A percentile compares a stretch with the other conserved stretches of the same genome.
Evolutionary conservation across 164 flowering plant species (phyloP).

Genomic region (Paratinospora sagittata): DNA sequence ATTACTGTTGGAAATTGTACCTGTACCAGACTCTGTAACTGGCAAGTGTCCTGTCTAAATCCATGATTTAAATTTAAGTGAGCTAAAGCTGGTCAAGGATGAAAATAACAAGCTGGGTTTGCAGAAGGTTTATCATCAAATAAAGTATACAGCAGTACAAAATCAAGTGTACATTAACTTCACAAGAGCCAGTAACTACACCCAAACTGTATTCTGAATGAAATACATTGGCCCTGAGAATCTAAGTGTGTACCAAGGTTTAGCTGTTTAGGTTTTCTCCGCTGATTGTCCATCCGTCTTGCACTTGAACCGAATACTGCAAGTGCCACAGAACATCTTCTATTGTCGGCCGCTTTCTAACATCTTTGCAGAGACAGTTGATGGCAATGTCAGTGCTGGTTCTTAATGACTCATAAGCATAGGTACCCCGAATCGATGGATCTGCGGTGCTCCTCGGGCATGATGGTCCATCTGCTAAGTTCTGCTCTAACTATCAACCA

Average conservation of each 20-base stretch:
- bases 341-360: constrained; percentile 61
- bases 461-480: constrained; percentile 44
- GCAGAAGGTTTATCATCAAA: too few relatives aligned
- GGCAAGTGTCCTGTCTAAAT: too few relatives aligned
- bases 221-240: not conserved
- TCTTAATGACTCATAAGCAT: constrained; percentile 58
- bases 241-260: constrained; percentile 20
- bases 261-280: constrained; percentile 44
- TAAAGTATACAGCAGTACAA: too few relatives aligned
- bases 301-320: constrained; percentile 85
- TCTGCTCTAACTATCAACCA: constrained; percentile 42
- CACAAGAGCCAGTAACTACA: not conserved
- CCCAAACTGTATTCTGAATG: not conserved
- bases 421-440: constrained; percentile 52
- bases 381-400: constrained; percentile 53
- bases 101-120: too few relatives aligned
- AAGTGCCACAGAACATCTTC: constrained; percentile 90
- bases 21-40: too few relatives aligned
- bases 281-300: constrained; percentile 83
- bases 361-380: constrained; percentile 51
- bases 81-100: too few relatives aligned
- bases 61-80: too few relatives aligned
- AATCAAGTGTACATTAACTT: too few relatives aligned
- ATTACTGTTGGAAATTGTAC: too few relatives aligned
- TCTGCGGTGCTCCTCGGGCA: constrained; percentile 38